phyloP scores from a whole-genome alignment of 495 filamentous ascomycete genomes.

The Hypoxylon trugodes region DNA sequence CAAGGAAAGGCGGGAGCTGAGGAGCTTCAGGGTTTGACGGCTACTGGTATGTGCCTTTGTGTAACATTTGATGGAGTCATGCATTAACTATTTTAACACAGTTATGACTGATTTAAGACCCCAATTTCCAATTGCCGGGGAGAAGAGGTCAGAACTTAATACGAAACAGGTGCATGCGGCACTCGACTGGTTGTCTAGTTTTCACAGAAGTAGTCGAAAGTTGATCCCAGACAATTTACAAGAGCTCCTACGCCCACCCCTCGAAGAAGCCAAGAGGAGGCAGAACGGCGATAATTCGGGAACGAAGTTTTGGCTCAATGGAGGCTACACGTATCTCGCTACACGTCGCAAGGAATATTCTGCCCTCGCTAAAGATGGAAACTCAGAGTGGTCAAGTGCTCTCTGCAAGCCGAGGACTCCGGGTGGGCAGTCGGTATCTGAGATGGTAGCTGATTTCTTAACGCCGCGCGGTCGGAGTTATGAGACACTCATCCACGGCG shows the following conservation, averaged over 20 bases:
- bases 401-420: conserved; percentile 31
- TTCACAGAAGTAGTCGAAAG: conserved; percentile 51
- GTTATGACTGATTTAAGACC: conserved; percentile 41
- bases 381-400: conserved; percentile 46
- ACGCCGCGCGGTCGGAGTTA: conserved; percentile 42
- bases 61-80: background rate
- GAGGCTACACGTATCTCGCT: conserved; percentile 58
- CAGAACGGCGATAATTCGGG: conserved; percentile 6
- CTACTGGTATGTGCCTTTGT: conserved; percentile 22
- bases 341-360: conserved; percentile 51
- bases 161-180: conserved; percentile 41
- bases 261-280: conserved; percentile 43
- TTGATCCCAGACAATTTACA: conserved; percentile 13
- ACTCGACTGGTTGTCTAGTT: conserved; percentile 51
- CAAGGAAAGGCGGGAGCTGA: conserved; percentile 36
- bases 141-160: conserved; percentile 40
- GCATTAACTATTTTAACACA: background rate
- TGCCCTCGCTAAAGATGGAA: conserved; percentile 30
- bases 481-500: conserved; percentile 56
- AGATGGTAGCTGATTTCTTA: conserved; percentile 43
- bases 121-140: conserved; percentile 38
- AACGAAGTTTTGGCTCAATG: conserved; percentile 52
- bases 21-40: conserved; percentile 46
- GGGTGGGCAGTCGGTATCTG: conserved; percentile 32
- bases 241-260: conserved; percentile 45